Percentiles rank a stretch among this genome's conserved stretches.
Conservation (phyloP, 352 stramenopile genomes). For the Pythium guiyangense region DNA sequence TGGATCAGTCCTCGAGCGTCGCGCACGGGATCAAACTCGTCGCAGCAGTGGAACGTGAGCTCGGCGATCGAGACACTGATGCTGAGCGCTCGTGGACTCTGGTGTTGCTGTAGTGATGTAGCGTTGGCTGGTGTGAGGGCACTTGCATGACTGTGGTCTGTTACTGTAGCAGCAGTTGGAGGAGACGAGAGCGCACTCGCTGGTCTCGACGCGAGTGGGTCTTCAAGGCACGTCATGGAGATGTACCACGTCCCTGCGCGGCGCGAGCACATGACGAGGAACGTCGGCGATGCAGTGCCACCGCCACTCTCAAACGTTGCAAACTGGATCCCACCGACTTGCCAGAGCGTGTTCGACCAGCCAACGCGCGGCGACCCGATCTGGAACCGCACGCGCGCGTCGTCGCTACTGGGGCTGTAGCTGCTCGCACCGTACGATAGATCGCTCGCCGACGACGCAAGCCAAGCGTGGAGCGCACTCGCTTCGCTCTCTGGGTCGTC, state of each 20-base stretch:
- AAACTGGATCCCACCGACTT: constrained; percentile 82
- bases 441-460: constrained; percentile 22
- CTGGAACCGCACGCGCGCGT: constrained; percentile 52
- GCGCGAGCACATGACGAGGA: constrained; percentile 67
- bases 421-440: constrained; percentile 1
- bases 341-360: constrained; percentile 80
- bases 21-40: constrained; percentile 46
- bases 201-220: constrained; percentile 19
- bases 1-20: constrained; percentile 27
- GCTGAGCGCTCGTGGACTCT: constrained; percentile 23
- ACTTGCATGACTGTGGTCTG: not conserved
- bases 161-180: not conserved
- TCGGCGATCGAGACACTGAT: constrained; percentile 34
- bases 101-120: constrained; percentile 6
- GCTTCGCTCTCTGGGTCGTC: not conserved
- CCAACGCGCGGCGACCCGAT: constrained; percentile 50
- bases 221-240: constrained; percentile 59
- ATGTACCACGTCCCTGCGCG: constrained; percentile 71
- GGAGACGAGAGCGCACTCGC: not conserved
- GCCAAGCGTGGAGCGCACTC: constrained; percentile 26
- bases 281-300: constrained; percentile 20
- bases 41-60: constrained; percentile 55
- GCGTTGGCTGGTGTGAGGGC: too few species aligned
- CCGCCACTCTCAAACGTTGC: constrained; percentile 35
- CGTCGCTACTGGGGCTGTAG: constrained; percentile 1